Base-by-base conservation (phyloP, 345 rosid genomes). In the Clarkia xantiana region DNA sequence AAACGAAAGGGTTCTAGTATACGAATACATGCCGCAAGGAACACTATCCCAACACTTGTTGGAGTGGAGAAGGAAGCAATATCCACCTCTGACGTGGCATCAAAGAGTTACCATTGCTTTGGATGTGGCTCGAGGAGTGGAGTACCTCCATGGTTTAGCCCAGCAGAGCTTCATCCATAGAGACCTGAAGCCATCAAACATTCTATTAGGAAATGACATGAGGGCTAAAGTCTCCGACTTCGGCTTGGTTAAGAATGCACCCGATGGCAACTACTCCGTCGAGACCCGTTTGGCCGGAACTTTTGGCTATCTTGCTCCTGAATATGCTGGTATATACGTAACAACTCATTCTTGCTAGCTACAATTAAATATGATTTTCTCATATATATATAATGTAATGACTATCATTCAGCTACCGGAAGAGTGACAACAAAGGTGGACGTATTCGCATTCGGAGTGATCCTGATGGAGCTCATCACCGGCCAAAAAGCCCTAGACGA, bases 271-370 rank as follows among this genome's bases (percentile, higher is more conserved):
- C 44, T 74, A 76, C 65, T 85, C 97, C 4, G 60, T 85, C 7
- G 95, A 82, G 64, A 88, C 97, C 15, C 71, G 80, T 52, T 71
- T 88, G 69, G 97, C 97, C 5, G 97, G 97, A 58, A 88, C 95
- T 11, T 88, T 88, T 40, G 97, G 97, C 46, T 88, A 88, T 72
- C 84, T 88, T 48, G 97, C 97, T 6, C 97, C 97, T 11, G 97
- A 88, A 54, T 88, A 88, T 62, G 97, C 97, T 16, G 86, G 97
- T 88, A 71, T 19, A 18, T 56, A n/a, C n/a, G n/a, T n/a, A n/a
- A n/a, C n/a, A n/a, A n/a, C n/a, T n/a, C n/a, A n/a, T n/a, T n/a
- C n/a, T n/a, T n/a, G n/a, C n/a, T n/a, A n/a, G n/a, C n/a, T n/a
- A n/a, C n/a, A n/a, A n/a, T n/a, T n/a, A n/a, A n/a, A n/a, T n/a